Evolutionary conservation across 139 green algal species (phyloP), one percentile per base, ranked within the genome.

Genomic region (Coccomyxa sp.): DNA sequence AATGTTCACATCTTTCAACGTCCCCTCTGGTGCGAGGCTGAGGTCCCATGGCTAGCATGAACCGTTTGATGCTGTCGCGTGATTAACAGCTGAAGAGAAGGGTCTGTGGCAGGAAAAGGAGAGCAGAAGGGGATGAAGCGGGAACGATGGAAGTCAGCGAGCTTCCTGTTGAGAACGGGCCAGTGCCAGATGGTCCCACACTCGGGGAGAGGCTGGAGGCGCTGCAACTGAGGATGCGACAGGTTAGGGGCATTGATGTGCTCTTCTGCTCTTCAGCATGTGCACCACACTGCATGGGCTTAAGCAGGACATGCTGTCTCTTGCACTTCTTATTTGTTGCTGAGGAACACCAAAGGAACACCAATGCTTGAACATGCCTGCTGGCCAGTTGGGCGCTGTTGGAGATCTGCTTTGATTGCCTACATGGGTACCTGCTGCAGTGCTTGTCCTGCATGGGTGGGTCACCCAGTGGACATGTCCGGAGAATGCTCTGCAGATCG

Each of bases 181-280:
- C 38, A 51, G 3, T 51, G 38, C 32, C 76, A 51, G 67, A 67
- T 0, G 85, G 81, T 71, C 67, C 60, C n/a, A 88, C 85, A 0
- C 79, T 88, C 15, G 85, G 80, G 58, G 67, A 88, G 68, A 58
- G 82, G 45, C 67, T 88, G 57, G 79, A 81, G 51, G 85, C 81
- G 25, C 63, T 88, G 81, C 77, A 85, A 75, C 71, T 85, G 67
- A 31, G 82, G 67, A 30, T 85, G 75, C 58, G 21, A 67, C 60
- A 30, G 51, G 81, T 60, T 57, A 76, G 63, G 25, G 13, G 18
- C 0, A 25, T 51, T 15, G 58, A 58, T 13, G 71, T 27, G 7
- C 13, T 21, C 3, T 45, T 23, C 28, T 79, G 28, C 74, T 81
- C 30, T 66, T 67, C 9, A 67, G 11, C 59, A 32, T 58, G 0